Percentiles rank a stretch among this genome's conserved stretches.
Conservation (phyloP, 495 filamentous ascomycete species). For the Viridothelium virens region DNA sequence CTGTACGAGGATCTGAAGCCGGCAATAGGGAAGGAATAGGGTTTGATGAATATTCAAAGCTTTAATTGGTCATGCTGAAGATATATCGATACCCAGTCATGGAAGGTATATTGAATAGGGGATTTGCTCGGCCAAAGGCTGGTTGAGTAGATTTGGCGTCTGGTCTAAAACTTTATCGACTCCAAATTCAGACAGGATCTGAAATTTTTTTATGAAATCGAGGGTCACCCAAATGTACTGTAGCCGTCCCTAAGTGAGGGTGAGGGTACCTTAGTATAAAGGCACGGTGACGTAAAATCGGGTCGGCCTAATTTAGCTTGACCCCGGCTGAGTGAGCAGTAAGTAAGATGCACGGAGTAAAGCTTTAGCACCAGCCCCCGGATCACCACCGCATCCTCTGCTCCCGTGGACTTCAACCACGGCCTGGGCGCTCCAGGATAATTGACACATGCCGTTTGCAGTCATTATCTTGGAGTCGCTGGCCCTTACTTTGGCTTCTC, state of each 20-base stretch:
- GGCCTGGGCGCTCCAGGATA: slow-evolving; percentile 29
- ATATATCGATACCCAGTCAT: background rate
- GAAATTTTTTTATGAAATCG: background rate
- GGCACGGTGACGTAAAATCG: slow-evolving; percentile 6
- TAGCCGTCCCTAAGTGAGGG: background rate
- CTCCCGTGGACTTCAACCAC: slow-evolving; percentile 10
- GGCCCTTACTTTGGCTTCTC: slow-evolving; percentile 1
- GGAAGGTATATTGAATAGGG: background rate
- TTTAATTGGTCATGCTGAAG: background rate
- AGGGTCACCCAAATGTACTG: background rate
- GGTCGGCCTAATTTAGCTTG: background rate
- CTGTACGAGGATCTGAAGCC: background rate
- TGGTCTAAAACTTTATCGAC: background rate
- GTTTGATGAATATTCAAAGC: background rate
- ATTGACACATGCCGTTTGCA: slow-evolving; percentile 18
- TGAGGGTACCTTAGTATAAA: background rate
- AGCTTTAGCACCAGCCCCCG: background rate
- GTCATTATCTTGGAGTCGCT: slow-evolving; percentile 32
- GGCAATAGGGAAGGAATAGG: background rate
- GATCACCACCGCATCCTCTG: slow-evolving; percentile 13
- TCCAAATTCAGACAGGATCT: background rate
- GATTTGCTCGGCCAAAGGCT: background rate
- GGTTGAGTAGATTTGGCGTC: background rate
- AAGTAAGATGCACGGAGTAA: background rate
- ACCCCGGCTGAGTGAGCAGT: slow-evolving; percentile 5